phyloP scores from a whole-genome alignment of 2,329 filamentous ascomycete genomes.

The Aspergillus niger region DNA sequence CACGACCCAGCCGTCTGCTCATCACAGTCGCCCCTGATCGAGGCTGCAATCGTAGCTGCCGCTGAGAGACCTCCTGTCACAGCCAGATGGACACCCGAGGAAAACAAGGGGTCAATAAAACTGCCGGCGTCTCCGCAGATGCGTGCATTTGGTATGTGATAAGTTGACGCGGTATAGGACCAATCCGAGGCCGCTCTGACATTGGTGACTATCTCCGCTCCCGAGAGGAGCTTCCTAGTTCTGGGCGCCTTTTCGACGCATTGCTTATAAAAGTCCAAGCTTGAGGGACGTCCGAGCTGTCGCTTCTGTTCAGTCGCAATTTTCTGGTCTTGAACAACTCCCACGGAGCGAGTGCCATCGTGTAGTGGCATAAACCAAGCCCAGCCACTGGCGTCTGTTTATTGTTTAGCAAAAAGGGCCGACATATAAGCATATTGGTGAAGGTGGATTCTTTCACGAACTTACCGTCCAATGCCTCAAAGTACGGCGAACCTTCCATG shows the following conservation, averaged over 20 bases:
- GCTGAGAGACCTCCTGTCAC: too few relatives aligned
- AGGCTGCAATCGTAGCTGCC: too few relatives aligned
- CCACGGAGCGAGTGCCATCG: background rate
- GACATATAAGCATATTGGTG: too few relatives aligned
- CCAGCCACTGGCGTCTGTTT: background rate
- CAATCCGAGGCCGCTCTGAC: slow-evolving; percentile 51
- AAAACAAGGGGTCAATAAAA: slow-evolving; percentile 49
- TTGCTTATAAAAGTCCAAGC: too few relatives aligned
- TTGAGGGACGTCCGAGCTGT: background rate
- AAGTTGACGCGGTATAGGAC: slow-evolving; percentile 50
- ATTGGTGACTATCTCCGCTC: slow-evolving; percentile 37
- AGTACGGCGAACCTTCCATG: slow-evolving; percentile 17
- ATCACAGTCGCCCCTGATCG: too few relatives aligned
- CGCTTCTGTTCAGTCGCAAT: slow-evolving; percentile 14
- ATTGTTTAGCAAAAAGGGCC: background rate
- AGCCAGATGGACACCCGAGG: too few relatives aligned
- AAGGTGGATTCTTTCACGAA: background rate
- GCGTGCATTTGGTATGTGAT: slow-evolving; percentile 45
- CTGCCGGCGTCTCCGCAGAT: slow-evolving; percentile 52
- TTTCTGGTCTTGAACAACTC: slow-evolving; percentile 14
- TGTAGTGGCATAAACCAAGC: background rate
- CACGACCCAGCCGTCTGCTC: too few relatives aligned
- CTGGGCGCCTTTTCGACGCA: too few relatives aligned
- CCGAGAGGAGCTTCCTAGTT: too few relatives aligned
- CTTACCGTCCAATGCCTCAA: slow-evolving; percentile 17